Base-by-base conservation (phyloP, 2,329 filamentous ascomycete species). In the Fusarium sororula region DNA sequence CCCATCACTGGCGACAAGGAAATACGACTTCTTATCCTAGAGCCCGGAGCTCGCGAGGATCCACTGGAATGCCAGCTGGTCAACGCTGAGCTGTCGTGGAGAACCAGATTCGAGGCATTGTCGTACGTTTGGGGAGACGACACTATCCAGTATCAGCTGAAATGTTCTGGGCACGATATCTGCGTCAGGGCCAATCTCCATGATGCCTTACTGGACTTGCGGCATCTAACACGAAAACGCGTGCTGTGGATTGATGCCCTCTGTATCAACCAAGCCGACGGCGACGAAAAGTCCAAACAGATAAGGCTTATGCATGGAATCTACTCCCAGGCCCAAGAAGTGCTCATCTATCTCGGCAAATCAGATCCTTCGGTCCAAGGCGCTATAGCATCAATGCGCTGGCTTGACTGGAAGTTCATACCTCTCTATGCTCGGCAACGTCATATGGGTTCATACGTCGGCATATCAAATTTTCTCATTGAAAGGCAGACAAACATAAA, bases 331-430 rank as follows among this genome's bases (percentile, higher is more conserved):
- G 59, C 59, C 1, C 1, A 28, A 0, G 17, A 28, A 7, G 59
- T 56, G 0, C 38, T 62, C 12, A 62, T 62, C 1, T 56, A 44
- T 13, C 59, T 62, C 6, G 59, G 59, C 4, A 37, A 7, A 5
- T 37, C 28, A 26, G 48, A 55, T 9, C 0, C 1, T 4, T 35
- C 38, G 0, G 59, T 62, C 0, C 8, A 56, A 1, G 59, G 20
- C 0, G 59, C 48, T 0, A 28, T 62, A 4, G 1, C 0, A 30
- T 17, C 28, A 2, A 44, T 56, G 20, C 30, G 28, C 1, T 42
- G 59, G 59, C 42, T 58, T 0, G 20, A 51, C 12, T 58, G 42
- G 32, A 51, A 38, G 24, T 2, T 51, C 0, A 38, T 20, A 8
- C 32, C 4, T 7, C 41, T 58, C 8, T 51, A 51, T 0, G 6